Conservation (phyloP, 176 grass and related monocot species). For the Carex parvula region DNA sequence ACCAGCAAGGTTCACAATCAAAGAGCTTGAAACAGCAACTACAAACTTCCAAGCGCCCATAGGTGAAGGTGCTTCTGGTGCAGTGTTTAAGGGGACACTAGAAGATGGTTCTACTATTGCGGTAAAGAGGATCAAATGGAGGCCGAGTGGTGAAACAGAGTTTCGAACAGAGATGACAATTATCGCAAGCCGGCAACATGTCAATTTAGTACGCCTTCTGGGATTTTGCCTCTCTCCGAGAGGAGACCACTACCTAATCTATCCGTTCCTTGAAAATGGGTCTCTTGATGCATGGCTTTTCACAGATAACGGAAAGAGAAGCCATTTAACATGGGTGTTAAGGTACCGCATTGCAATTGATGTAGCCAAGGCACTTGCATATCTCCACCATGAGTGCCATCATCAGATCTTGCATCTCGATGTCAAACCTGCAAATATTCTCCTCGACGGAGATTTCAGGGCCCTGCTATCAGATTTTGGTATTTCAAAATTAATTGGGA, state of each 20-base stretch:
- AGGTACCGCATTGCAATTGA: conserved; percentile 34
- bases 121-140: conserved; percentile 40
- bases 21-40: conserved; percentile 12
- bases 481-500: conserved; percentile 45
- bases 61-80: conserved; percentile 43
- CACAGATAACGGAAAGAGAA: not conserved
- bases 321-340: conserved; percentile 38
- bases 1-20: not conserved
- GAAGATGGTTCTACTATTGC: conserved; percentile 48
- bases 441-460: conserved; percentile 45
- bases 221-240: conserved; percentile 40
- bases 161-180: conserved; percentile 41
- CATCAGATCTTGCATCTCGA: conserved; percentile 49
- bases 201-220: conserved; percentile 44
- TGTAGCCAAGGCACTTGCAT: conserved; percentile 55
- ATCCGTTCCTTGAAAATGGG: conserved; percentile 48
- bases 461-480: conserved; percentile 59
- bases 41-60: conserved; percentile 30
- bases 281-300: conserved; percentile 63
- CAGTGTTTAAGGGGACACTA: conserved; percentile 44
- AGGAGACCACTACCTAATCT: conserved; percentile 39
- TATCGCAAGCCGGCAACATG: conserved; percentile 46
- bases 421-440: conserved; percentile 68
- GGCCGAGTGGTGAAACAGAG: conserved; percentile 27
- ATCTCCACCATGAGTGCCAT: conserved; percentile 61